These are phyloP conservation scores for Zygotorulaspora florentina DNA, from an alignment of 805 yeast genomes.

Conservation along the genomic window DNA sequence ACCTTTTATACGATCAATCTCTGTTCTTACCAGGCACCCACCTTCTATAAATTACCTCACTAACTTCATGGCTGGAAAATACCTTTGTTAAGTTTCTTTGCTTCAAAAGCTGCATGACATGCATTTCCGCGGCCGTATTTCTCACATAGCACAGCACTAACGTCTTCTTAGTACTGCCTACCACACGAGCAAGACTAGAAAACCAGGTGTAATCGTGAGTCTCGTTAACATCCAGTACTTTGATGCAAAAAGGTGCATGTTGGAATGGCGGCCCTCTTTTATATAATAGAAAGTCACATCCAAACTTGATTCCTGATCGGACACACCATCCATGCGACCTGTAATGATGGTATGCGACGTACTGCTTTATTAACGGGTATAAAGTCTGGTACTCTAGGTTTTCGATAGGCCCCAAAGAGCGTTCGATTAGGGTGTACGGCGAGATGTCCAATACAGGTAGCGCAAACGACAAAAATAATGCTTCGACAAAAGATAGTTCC, in stretches of 20 bases:
- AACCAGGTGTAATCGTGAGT: constrained; percentile 52
- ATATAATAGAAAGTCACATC: constrained; percentile 78
- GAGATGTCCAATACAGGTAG: constrained; percentile 45
- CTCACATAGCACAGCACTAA: constrained; percentile 67
- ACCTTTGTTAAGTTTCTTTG: constrained; percentile 16
- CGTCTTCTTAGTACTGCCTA: constrained; percentile 81
- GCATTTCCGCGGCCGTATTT: constrained; percentile 40
- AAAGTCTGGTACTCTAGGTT: constrained; percentile 20
- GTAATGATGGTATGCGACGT: constrained; percentile 79
- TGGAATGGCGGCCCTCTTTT: constrained; percentile 91
- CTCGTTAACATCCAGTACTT: constrained; percentile 29
- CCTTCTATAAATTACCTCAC: constrained; percentile 67
- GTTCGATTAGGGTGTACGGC: constrained; percentile 17
- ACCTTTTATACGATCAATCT: constrained; percentile 42
- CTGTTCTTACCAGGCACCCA: constrained; percentile 86
- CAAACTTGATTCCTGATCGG: constrained; percentile 86
- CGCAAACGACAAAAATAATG: constrained; percentile 60
- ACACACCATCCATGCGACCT: constrained; percentile 94
- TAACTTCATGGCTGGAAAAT: constrained; percentile 45
- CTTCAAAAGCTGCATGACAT: constrained; percentile 26
- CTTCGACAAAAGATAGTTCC: constrained; percentile 74
- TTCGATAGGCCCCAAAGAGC: constrained; percentile 13
- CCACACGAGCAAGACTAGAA: constrained; percentile 70
- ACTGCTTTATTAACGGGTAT: constrained; percentile 47
- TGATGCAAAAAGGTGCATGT: constrained; percentile 83